These are phyloP conservation scores for Mycothermus thermophilus DNA, from an alignment of 495 filamentous ascomycete genomes.

Conservation along the genomic window DNA sequence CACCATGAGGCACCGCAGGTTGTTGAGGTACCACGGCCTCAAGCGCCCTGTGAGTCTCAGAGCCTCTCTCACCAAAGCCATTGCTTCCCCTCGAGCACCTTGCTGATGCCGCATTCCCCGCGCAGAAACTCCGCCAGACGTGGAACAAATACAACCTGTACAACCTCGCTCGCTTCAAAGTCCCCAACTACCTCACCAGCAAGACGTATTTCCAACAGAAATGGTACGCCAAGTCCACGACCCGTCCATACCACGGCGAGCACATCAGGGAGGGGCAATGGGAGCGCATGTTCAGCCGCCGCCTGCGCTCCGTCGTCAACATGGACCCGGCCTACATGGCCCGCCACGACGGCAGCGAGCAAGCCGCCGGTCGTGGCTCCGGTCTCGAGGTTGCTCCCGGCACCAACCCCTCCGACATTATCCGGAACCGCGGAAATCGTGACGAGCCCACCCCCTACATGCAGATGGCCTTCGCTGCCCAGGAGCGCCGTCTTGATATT, in stretches of 20 bases:
- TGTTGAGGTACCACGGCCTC: slow-evolving; percentile 45
- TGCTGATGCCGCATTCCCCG: slow-evolving; percentile 9
- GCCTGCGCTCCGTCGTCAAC: slow-evolving; percentile 62
- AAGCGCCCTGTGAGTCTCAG: slow-evolving; percentile 42
- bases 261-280: slow-evolving; percentile 81
- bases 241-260: slow-evolving; percentile 86
- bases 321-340: slow-evolving; percentile 74
- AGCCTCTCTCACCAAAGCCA: slow-evolving; percentile 1
- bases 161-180: slow-evolving; percentile 48
- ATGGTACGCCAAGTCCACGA: slow-evolving; percentile 72
- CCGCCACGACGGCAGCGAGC: slow-evolving; percentile 59
- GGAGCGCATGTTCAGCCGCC: slow-evolving; percentile 77
- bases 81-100: slow-evolving; percentile 1
- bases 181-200: slow-evolving; percentile 18
- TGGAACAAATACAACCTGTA: slow-evolving; percentile 97
- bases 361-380: slow-evolving; percentile 68
- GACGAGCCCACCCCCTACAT: slow-evolving; percentile 59
- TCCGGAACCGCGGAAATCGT: background rate
- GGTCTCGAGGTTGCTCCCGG: slow-evolving; percentile 25
- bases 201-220: slow-evolving; percentile 94
- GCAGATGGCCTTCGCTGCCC: slow-evolving; percentile 81
- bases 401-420: background rate
- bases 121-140: slow-evolving; percentile 82
- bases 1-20: slow-evolving; percentile 41
- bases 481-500: slow-evolving; percentile 81